phyloP scores from a whole-genome alignment of 176 grass and related monocot species.

The Cenchrus americanus region DNA sequence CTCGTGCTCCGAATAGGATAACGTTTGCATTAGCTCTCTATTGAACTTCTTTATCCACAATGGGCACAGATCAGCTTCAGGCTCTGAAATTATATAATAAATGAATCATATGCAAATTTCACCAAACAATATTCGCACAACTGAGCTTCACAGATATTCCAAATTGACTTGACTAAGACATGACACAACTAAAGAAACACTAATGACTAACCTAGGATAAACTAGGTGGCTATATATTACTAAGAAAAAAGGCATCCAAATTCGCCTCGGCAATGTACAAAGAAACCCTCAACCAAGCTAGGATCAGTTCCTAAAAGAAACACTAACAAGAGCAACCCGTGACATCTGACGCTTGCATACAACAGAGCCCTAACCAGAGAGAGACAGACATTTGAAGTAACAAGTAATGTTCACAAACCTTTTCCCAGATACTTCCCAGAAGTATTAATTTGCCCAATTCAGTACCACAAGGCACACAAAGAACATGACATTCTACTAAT shows the following conservation, averaged over 20 bases:
- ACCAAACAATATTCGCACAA: slow-evolving; percentile 4
- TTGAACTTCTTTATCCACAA: slow-evolving; percentile 95
- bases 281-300: background rate
- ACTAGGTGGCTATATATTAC: background rate
- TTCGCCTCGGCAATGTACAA: background rate
- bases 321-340: background rate
- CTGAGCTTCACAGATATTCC: slow-evolving; percentile 6
- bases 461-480: slow-evolving; percentile 1
- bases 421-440: background rate
- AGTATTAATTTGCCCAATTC: slow-evolving; percentile 15
- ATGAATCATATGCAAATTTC: slow-evolving; percentile 25
- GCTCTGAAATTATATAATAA: slow-evolving; percentile 67
- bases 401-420: slow-evolving; percentile 9
- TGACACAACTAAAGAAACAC: background rate
- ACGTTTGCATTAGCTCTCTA: slow-evolving; percentile 76
- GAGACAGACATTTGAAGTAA: slow-evolving; percentile 23
- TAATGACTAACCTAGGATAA: background rate
- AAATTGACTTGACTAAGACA: background rate
- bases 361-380: background rate
- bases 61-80: slow-evolving; percentile 81
- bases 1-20: slow-evolving; percentile 97
- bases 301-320: background rate
- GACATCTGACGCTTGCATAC: slow-evolving; percentile 11
- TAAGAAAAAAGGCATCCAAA: too few species aligned
- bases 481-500: slow-evolving; percentile 15